Evolutionary conservation across 2,329 filamentous ascomycete species (phyloP), one percentile per base, ranked within the genome.

Genomic region (Ascochyta koolunga): DNA sequence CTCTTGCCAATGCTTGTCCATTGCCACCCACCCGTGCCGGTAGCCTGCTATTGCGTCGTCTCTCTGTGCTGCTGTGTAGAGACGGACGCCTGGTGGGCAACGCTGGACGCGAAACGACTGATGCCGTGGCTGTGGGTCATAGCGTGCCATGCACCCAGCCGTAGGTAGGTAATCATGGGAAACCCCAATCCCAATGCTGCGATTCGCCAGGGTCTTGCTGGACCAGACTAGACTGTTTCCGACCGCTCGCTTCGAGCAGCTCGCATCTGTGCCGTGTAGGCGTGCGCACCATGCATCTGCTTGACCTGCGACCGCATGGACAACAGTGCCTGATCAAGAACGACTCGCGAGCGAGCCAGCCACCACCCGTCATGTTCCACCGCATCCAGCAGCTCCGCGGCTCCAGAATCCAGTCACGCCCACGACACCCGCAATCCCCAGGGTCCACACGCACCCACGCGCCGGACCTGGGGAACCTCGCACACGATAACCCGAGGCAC

Each of bases 381-480:
- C n/a, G n/a, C n/a, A n/a, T n/a, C n/a, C n/a, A n/a, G n/a, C n/a
- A n/a, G n/a, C n/a, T n/a, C n/a, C n/a, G n/a, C n/a, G n/a, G n/a
- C n/a, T n/a, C n/a, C n/a, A n/a, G n/a, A n/a, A n/a, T n/a, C n/a
- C n/a, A n/a, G n/a, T n/a, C n/a, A n/a, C n/a, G n/a, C n/a, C n/a
- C 22, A 24, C 22, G 22, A 4, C 22, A 35, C 40, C 38, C 41
- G 25, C 25, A 27, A 29, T 29, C 11, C 39, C 4, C 32, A 22
- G 16, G 33, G 5, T 41, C 35, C 37, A 29, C 42, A 19, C 4
- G 11, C 29, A 24, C 22, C 22, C 22, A 32, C 18, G 33, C 19
- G 24, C 32, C 52, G 47, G 52, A 41, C 52, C 52, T 55, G 41
- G 52, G 52, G 52, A 55, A 47, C 11, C 40, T 36, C 21, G 24